A percentile compares a stretch with the other conserved stretches of the same genome.
These are phyloP conservation scores for Metschnikowia dekortorum DNA, from an alignment of 805 yeast genomes.

Conservation along the genomic window DNA sequence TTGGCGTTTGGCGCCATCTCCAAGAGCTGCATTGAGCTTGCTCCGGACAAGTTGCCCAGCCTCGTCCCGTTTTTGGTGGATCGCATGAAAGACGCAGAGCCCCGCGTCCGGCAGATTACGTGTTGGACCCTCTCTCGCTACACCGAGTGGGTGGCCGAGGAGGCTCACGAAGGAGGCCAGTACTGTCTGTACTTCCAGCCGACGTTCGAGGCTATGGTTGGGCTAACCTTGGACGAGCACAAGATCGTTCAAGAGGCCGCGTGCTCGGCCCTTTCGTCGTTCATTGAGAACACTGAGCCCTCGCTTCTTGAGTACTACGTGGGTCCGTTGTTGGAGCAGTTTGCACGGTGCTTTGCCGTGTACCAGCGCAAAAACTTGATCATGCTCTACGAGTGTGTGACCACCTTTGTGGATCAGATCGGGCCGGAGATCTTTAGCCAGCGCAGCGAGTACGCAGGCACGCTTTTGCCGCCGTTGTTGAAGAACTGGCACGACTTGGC, in stretches of 20 bases:
- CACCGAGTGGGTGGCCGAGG: constrained; percentile 73
- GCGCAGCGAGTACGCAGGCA: constrained; percentile 53
- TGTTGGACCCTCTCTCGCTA: constrained; percentile 95
- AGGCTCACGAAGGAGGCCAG: constrained; percentile 57
- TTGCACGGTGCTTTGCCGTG: constrained; percentile 65
- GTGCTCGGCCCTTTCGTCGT: constrained; percentile 78
- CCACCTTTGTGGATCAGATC: constrained; percentile 77
- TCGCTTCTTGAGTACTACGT: constrained; percentile 57
- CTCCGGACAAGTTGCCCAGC: constrained; percentile 68
- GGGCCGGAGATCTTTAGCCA: constrained; percentile 51
- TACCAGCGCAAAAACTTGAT: constrained; percentile 82
- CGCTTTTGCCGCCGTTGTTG: constrained; percentile 76
- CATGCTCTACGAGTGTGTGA: constrained; percentile 84
- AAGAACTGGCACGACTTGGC: constrained; percentile 70
- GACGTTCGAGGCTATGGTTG: constrained; percentile 70
- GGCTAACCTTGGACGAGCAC: constrained; percentile 73
- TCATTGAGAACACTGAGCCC: constrained; percentile 72
- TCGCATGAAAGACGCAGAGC: constrained; percentile 66
- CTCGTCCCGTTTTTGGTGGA: constrained; percentile 83
- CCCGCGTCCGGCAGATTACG: constrained; percentile 85
- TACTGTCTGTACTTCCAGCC: constrained; percentile 69
- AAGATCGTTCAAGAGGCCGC: constrained; percentile 96
- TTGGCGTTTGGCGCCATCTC: constrained; percentile 94
- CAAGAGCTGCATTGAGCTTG: constrained; percentile 74
- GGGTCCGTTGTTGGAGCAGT: constrained; percentile 63